Evolutionary conservation across 495 filamentous ascomycete species (phyloP), one percentile per base, ranked within the genome.

Genomic region (Cryomyces antarcticus): DNA sequence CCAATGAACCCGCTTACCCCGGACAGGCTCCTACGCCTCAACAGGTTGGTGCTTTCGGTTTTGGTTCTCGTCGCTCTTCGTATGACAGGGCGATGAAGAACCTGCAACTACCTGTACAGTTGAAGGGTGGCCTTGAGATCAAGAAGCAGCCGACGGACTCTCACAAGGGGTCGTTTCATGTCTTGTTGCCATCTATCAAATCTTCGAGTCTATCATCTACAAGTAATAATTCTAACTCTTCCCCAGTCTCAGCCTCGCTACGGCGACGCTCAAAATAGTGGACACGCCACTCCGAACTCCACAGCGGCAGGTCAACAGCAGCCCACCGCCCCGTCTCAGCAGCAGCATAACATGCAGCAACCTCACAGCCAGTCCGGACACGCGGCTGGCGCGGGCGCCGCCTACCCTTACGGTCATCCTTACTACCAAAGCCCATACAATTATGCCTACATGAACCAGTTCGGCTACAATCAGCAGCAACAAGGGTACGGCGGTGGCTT

Each of bases 261-360:
- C 58, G 72, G 77, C 30, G 89, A 93, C 35, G 69, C 80, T 35
- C 80, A 83, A 57, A 78, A 75, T 60, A 86, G 80, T 54, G 87
- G 82, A 11, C 79, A 92, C 52, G 86, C 77, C 35, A 94, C 88
- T 5, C 85, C 87, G 6, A 88, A 88, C 57, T 84, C 81, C 27
- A 75, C 77, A 33, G 62, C 80, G 43, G 78, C 80, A 47, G 70
- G 64, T 28, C 77, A 78, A 46, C 77, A 76, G 41, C 73, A 73
- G 50, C 62, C 62, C 38, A 62, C 60, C n/a, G 49, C 57, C 27
- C 70, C 71, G 44, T 63, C 69, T 0, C 70, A 72, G 41, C 60
- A 65, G 37, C 72, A 75, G 47, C 71, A 74, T 49, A 73, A 70
- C 43, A 75, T 77, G 53, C 76, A 80, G 39, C 73, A 75, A 57